Base-by-base conservation (phyloP, 148 eudicot genomes). In the Rhododendron mucronatum region DNA sequence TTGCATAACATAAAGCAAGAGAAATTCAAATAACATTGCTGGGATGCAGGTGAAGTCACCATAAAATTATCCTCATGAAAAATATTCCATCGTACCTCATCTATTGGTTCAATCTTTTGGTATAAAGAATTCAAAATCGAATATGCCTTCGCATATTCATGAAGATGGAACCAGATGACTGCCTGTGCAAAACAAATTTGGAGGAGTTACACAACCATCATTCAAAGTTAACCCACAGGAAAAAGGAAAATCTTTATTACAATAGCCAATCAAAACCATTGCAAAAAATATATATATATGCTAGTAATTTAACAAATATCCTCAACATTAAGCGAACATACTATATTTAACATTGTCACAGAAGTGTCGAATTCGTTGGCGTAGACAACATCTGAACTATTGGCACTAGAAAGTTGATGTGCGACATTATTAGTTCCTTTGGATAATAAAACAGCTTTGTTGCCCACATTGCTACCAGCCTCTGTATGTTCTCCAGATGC, bases 51-150 rank as follows among this genome's bases (percentile, higher is more conserved):
- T 61, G 44, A 63, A 37, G 75, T 41, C 37, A 41, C 30, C 35
- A 15, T 78, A 41, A 41, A 85, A 85, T 18, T 37, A 69, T 71
- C 37, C 18, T 83, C 13, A 14, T 26, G 33, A 55, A 23, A 44
- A 44, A 83, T 13, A 39, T 5, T 7, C 15, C 20, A 83, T 11
- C 81, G 21, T 90, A 97, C 99, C 98, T 97, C 98, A 82, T 94
- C 95, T 86, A 95, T 92, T n/a, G 98, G 98, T 89, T 90, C 96
- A 88, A 97, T 93, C 87, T 93, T 94, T 88, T 93, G 96, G 93
- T 90, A 95, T 78, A 97, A 85, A 50, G 94, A 85, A 39, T 93
- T 95, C 92, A 97, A 88, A 88, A 93, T 89, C 26, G 95, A 92
- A 78, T 88, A 91, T 48, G 98, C 92, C 83, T 91, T 94, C 4